Evolutionary conservation across 1,284 basidiomycete genomes (phyloP), one percentile per base, ranked within the genome.

Genomic region (Microbotryum violaceum): DNA sequence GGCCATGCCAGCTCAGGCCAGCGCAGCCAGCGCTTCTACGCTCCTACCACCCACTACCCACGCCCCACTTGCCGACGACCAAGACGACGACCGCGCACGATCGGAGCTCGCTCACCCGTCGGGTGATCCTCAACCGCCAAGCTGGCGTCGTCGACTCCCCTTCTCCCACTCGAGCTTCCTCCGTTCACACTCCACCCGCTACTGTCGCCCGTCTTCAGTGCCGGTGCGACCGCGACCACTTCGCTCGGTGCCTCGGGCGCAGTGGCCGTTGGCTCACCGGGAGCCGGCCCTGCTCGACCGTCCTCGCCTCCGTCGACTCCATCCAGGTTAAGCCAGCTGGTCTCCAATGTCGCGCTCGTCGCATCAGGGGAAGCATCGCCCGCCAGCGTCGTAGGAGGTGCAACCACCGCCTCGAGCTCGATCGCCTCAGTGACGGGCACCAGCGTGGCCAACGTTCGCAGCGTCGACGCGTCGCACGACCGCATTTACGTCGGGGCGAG

Each of bases 171-270:
- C n/a, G 64, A 66, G 52, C 66, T 69, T 5, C 63, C 68, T 7
- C 68, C 68, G 5, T 70, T 66, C 61, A 27, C 57, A 31, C 59
- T 69, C 33, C 49, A 57, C 58, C 47, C 59, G 20, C 49, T 70
- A 46, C 45, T 68, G 50, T 33, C 48, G 8, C 65, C 61, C 27
- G 56, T 66, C 21, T 66, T 68, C 46, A 18, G 16, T 20, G 20
- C 59, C 37, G 23, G 46, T 29, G 49, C 50, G 6, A 25, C 50
- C 21, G 46, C 55, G 9, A 31, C 56, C 27, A 27, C 59, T 12
- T 49, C 58, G n/a, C 25, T n/a, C 8, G 33, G 10, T 47, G 33
- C 18, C n/a, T 33, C 25, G 31, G 29, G 42, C 56, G 18, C 37
- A 37, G 9, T 14, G 46, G 42, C n/a, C 23, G 21, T n/a, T 56